Evolutionary conservation across 495 filamentous ascomycete species (phyloP).

Genomic region (Diplogelasinospora grovesii): DNA sequence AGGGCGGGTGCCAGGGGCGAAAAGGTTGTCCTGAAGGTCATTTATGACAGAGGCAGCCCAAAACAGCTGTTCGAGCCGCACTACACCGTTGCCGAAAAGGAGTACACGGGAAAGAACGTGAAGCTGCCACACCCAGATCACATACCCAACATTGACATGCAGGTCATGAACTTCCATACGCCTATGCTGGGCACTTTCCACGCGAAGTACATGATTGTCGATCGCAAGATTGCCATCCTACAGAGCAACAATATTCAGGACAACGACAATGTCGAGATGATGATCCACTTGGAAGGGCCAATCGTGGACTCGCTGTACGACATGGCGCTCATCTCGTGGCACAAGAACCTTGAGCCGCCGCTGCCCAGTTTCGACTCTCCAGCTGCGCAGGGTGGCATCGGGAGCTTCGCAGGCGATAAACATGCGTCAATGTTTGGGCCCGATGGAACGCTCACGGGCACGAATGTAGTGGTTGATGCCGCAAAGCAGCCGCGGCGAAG

Average conservation of each 20-base stretch:
- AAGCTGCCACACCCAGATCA: constrained; percentile 53
- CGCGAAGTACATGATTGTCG: constrained; percentile 70
- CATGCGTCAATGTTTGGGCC: constrained; percentile 11
- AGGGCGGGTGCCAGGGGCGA: constrained; percentile 53
- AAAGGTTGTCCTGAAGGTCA: constrained; percentile 62
- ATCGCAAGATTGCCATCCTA: constrained; percentile 58
- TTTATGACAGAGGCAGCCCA: constrained; percentile 65
- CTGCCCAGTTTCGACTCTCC: constrained; percentile 50
- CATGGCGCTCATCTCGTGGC: constrained; percentile 63
- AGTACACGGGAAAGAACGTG: constrained; percentile 51
- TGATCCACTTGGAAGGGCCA: constrained; percentile 67
- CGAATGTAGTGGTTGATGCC: constrained; percentile 22
- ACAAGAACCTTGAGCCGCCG: constrained; percentile 54
- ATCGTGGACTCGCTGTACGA: constrained; percentile 73
- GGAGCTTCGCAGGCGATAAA: constrained; percentile 15
- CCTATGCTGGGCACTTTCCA: constrained; percentile 70
- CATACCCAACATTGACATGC: constrained; percentile 63
- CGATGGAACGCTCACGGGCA: constrained; percentile 20
- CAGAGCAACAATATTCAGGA: constrained; percentile 77
- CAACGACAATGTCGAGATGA: constrained; percentile 75
- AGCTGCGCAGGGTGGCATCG: constrained; percentile 28
- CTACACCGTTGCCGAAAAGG: constrained; percentile 48
- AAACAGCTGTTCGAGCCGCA: constrained; percentile 60
- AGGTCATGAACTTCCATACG: constrained; percentile 70
- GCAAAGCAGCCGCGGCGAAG: constrained; percentile 6